These are phyloP conservation scores for Setaria viridis DNA, from an alignment of 202 grass and related monocot genomes.

Conservation along the genomic window DNA sequence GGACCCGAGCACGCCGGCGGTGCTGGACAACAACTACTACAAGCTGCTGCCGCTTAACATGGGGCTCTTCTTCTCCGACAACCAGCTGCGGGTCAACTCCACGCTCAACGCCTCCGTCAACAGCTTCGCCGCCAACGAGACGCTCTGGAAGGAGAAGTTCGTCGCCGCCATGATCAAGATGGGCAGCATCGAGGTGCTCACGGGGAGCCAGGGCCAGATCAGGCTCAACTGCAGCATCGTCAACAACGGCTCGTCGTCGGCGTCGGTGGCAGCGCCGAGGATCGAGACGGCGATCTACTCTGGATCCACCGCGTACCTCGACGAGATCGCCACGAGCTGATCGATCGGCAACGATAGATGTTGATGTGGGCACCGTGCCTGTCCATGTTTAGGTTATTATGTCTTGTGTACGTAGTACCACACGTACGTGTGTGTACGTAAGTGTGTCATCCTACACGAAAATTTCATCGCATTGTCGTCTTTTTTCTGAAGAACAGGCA, in stretches of 20 bases:
- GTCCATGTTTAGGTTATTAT: too few relatives aligned
- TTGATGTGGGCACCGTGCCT: too few relatives aligned
- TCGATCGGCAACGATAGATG: not conserved
- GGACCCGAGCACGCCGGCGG: slow-evolving; percentile 58
- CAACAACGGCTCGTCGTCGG: slow-evolving; percentile 49
- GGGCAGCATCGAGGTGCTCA: slow-evolving; percentile 76
- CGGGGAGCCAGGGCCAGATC: slow-evolving; percentile 62
- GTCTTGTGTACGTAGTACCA: too few relatives aligned
- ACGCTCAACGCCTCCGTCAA: slow-evolving; percentile 61
- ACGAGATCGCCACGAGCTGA: slow-evolving; percentile 46
- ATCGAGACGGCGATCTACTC: slow-evolving; percentile 1
- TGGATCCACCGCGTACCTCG: slow-evolving; percentile 34
- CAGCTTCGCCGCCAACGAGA: slow-evolving; percentile 66
- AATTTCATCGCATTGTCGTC: too few relatives aligned
- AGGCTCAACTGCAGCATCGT: slow-evolving; percentile 77
- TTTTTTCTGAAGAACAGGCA: too few relatives aligned
- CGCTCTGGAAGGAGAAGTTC: slow-evolving; percentile 71
- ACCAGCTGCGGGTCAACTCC: slow-evolving; percentile 64
- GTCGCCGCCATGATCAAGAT: slow-evolving; percentile 80
- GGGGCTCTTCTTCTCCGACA: slow-evolving; percentile 82
- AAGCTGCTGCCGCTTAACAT: slow-evolving; percentile 64
- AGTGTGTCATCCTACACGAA: too few relatives aligned
- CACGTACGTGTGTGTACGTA: too few relatives aligned
- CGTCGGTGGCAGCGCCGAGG: not conserved
- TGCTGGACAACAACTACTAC: slow-evolving; percentile 89